Conservation (phyloP, 148 eudicot genomes). For the Cornus controversa region DNA sequence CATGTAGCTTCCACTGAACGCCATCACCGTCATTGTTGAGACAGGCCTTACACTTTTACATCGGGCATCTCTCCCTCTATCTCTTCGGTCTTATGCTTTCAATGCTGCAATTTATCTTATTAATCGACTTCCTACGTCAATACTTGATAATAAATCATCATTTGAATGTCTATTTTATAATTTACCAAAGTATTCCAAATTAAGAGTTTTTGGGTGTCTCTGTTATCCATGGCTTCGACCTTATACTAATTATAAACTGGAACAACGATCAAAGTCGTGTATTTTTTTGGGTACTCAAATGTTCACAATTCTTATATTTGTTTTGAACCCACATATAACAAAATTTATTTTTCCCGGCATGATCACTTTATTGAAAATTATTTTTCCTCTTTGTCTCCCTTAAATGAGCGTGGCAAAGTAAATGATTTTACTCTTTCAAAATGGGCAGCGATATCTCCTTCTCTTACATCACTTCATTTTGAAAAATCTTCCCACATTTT, state of each 20-base stretch:
- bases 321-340: neutral
- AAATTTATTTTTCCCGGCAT: neutral
- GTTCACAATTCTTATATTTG: neutral
- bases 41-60: constrained; percentile 1
- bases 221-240: no score
- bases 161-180: constrained; percentile 11
- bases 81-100: constrained; percentile 10
- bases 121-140: constrained; percentile 6
- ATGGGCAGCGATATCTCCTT: neutral
- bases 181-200: constrained; percentile 5
- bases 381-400: neutral
- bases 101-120: constrained; percentile 2
- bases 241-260: no score
- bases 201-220: neutral
- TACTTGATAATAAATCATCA: constrained; percentile 9
- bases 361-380: neutral
- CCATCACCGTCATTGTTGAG: neutral
- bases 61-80: constrained; percentile 12
- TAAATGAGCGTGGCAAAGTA: neutral
- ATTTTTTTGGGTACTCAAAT: no score
- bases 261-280: no score
- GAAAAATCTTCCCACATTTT: no score
- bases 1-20: no score
- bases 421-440: neutral
- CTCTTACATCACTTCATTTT: neutral